A percentile compares a stretch with the other conserved stretches of the same genome.
These are phyloP conservation scores for Starmerella asiatica DNA, from an alignment of 805 yeast species.

Conservation along the genomic window DNA sequence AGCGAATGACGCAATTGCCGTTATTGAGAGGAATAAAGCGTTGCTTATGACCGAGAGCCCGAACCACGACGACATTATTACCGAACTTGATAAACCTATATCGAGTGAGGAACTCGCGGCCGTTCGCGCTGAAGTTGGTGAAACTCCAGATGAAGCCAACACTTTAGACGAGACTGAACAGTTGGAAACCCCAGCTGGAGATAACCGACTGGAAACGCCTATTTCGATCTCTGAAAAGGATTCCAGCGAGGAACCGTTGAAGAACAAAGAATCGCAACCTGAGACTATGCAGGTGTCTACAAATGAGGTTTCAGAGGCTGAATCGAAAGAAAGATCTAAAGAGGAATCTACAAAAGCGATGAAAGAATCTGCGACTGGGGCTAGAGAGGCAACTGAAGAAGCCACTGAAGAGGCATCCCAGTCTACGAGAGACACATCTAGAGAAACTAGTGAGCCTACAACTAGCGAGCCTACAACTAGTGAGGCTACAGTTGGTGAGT, in stretches of 20 bases:
- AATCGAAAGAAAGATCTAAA: background rate
- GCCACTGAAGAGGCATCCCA: background rate
- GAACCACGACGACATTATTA: constrained; percentile 14
- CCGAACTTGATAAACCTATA: constrained; percentile 3
- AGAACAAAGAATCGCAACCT: background rate
- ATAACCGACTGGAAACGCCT: too few species aligned
- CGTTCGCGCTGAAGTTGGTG: background rate
- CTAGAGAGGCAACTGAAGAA: background rate
- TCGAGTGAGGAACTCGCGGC: too few species aligned
- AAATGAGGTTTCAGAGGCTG: background rate
- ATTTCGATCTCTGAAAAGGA: too few species aligned
- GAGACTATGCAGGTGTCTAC: background rate
- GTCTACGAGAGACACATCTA: background rate
- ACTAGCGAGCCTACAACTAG: too few species aligned
- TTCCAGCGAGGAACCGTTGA: background rate
- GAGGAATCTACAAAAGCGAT: background rate
- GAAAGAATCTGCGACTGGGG: background rate
- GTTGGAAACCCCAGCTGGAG: too few species aligned
- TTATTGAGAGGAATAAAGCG: constrained; percentile 18
- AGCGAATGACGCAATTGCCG: constrained; percentile 14
- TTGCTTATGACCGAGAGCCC: constrained; percentile 19
- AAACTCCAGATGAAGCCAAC: too few species aligned
- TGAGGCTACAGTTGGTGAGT: too few species aligned
- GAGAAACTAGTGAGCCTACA: background rate
- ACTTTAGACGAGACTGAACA: too few species aligned